Evolutionary conservation across 2,329 filamentous ascomycete genomes (phyloP), one percentile per base, ranked within the genome.

Genomic region (Diaporthe aspalathi): DNA sequence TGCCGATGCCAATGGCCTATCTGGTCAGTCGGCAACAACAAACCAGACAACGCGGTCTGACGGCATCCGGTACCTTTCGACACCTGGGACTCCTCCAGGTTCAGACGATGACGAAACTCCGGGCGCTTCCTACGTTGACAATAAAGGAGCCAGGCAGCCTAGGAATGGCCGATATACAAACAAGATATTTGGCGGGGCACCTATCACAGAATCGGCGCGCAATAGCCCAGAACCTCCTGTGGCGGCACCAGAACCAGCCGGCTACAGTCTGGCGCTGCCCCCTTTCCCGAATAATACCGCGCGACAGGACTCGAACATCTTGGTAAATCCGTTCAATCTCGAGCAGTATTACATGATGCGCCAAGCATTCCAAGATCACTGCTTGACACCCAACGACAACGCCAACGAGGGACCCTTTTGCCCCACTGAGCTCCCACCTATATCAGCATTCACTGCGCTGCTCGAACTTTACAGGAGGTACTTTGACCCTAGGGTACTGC

Each of bases 91-190:
- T 29, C 32, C 62, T 0, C 35, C 50, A 1, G 53, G 62, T 20
- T 47, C 63, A 24, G 27, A 60, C 35, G 53, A 68, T 6, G 45
- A 54, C 27, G 63, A 68, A n/a, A 53, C 24, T 5, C 47, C 69
- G 20, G 69, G 63, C 1, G 66, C 32, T 14, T 56, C 63, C 16
- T 71, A 71, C 54, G 43, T 71, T 20, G 69, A 71, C n/a, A 60
- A 68, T 38, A 71, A 60, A 62, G 69, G 69, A 27, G 63, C 65
- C 35, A 68, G 69, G 14, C 65, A 68, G 38, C 63, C 69, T 52
- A 63, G 69, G 1, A 68, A 68, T 16, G 69, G 69, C 5, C 69
- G 63, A 7, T 71, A 71, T 40, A 63, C 69, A 5, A 68, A 68
- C 35, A 35, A 54, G 16, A 68, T 71, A 24, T 71, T 71, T 40